Percentiles rank a stretch among this genome's conserved stretches.
phyloP scores from a whole-genome alignment of 2,329 filamentous ascomycete genomes.

The Helminthosporium solani region DNA sequence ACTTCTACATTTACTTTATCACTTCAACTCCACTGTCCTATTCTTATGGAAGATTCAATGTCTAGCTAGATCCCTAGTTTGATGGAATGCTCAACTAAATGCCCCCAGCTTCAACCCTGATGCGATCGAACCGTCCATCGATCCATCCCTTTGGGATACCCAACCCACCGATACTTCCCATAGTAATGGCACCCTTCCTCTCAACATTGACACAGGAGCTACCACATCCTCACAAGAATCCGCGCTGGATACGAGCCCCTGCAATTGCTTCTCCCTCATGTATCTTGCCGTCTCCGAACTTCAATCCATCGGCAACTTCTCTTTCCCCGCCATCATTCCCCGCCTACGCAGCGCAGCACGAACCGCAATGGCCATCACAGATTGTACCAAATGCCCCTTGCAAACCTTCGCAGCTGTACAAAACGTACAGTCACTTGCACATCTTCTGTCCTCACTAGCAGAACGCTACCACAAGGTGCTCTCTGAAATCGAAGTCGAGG shows the following conservation, averaged over 20 bases:
- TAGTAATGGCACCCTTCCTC: constrained; percentile 3
- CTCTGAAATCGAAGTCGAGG: constrained; percentile 43
- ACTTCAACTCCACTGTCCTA: too few species aligned
- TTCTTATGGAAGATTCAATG: too few species aligned
- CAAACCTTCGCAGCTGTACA: constrained; percentile 47
- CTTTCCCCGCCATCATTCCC: constrained; percentile 47
- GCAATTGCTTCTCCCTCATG: constrained; percentile 49
- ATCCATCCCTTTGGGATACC: constrained; percentile 30
- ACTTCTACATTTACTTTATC: too few species aligned
- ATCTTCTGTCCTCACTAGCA: constrained; percentile 45
- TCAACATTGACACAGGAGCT: background rate
- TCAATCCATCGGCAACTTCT: constrained; percentile 39
- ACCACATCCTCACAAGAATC: constrained; percentile 2
- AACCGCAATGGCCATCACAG: constrained; percentile 42
- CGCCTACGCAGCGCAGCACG: constrained; percentile 46
- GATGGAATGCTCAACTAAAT: background rate
- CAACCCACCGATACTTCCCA: background rate
- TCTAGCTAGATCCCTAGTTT: too few species aligned
- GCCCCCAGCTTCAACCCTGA: constrained; percentile 14
- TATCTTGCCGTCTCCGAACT: constrained; percentile 48
- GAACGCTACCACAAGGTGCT: constrained; percentile 47
- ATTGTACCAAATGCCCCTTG: constrained; percentile 46
- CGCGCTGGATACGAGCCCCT: constrained; percentile 23
- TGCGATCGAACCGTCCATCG: constrained; percentile 21
- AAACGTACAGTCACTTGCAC: constrained; percentile 46